Conservation (phyloP, 2,329 filamentous ascomycete species). For the Ophiosphaerella narmari region DNA sequence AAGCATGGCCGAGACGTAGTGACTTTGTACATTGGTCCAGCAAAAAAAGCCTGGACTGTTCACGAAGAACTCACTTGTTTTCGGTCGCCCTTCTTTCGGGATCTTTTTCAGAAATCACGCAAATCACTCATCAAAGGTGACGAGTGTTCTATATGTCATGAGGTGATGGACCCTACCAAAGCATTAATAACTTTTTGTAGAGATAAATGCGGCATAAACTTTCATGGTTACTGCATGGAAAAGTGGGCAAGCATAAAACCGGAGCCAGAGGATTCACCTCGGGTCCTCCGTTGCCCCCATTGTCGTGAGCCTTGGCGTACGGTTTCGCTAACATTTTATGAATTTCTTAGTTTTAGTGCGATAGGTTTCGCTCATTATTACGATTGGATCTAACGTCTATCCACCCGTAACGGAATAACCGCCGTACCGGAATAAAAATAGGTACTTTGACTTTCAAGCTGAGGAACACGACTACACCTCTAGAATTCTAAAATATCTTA, state of each 20-base stretch:
- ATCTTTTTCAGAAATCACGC: conserved; percentile 6
- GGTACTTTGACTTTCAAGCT: too few species aligned
- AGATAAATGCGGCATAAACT: conserved; percentile 8
- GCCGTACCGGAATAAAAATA: too few species aligned
- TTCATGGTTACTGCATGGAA: conserved; percentile 11
- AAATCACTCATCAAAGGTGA: conserved; percentile 6
- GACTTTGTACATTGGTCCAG: neutral
- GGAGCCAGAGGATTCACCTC: neutral
- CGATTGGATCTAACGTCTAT: neutral
- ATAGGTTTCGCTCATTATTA: neutral
- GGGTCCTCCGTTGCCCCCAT: conserved; percentile 9
- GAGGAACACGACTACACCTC: too few species aligned
- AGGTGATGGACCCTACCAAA: neutral
- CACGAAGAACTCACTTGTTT: conserved; percentile 21
- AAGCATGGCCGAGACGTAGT: neutral
- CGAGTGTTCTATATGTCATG: conserved; percentile 16
- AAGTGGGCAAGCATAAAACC: neutral
- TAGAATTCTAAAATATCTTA: too few species aligned
- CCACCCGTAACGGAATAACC: too few species aligned
- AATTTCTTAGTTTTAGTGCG: neutral
- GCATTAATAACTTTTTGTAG: conserved; percentile 12
- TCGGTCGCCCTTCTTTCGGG: conserved; percentile 14
- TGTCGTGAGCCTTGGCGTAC: neutral
- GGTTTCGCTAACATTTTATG: neutral
- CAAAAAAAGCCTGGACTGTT: conserved; percentile 4